These are phyloP conservation scores for Paramecium tetraurelia DNA, from an alignment of 73 alveolate species.

Conservation along the genomic window DNA sequence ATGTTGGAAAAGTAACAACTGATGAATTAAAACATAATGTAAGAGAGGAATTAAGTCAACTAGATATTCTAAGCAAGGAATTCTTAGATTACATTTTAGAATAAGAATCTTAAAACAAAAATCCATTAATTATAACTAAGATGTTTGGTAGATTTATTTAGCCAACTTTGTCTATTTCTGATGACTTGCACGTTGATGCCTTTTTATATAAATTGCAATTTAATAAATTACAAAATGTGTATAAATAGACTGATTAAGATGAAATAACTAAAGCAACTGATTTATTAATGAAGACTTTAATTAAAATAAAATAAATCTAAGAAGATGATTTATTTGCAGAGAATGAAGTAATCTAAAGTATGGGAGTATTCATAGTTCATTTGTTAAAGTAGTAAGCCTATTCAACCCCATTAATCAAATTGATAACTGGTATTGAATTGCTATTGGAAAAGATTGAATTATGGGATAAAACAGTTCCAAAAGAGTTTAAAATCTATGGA, in stretches of 20 bases:
- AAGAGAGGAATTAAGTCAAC: not conserved
- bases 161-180: not conserved
- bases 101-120: not conserved
- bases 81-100: not conserved
- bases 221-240: not conserved
- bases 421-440: conserved; percentile 50
- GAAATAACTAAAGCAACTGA: not conserved
- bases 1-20: not conserved
- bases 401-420: conserved; percentile 43
- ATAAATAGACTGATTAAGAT: conserved; percentile 1
- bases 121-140: not conserved
- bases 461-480: conserved; percentile 54
- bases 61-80: conserved; percentile 21
- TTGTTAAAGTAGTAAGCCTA: conserved; percentile 16
- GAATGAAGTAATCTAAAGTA: conserved; percentile 14
- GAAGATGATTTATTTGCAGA: conserved; percentile 44
- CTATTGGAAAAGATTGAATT: conserved; percentile 39
- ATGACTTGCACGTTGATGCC: not conserved
- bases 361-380: conserved; percentile 29
- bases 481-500: not conserved
- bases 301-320: not conserved
- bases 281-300: not conserved
- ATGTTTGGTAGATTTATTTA: not conserved
- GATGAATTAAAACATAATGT: not conserved
- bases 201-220: not conserved